Base-by-base conservation (phyloP, 306 rosid species). In the Medicago ruthenica region DNA sequence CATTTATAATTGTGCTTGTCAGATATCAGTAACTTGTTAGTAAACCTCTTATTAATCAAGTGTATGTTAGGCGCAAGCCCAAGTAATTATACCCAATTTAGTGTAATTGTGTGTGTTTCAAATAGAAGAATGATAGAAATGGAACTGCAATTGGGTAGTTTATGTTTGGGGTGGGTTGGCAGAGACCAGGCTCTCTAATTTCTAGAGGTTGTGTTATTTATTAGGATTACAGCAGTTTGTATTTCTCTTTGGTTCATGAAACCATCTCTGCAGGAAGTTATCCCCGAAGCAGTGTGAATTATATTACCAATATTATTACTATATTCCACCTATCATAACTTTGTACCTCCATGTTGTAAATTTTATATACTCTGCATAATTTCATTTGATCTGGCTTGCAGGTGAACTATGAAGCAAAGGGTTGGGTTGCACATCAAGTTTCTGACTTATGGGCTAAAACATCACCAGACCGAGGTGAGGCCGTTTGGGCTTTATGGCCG, bases 401-500 rank as follows among this genome's bases (percentile, higher is more conserved):
- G 98, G 97, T 88, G 85, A 94, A 94, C 82, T 94, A 94, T 81
- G 90, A 87, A 78, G 86, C 94, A 55, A 82, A 83, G 71, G 97
- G 97, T 71, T 94, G 98, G 97, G 98, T 94, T 88, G 88, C 78
- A 17, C 98, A 94, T 87, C 98, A 94, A 77, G 97, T 91, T 73
- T 87, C 98, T 40, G 97, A 94, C 77, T 62, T 90, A 80, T 94
- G 97, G 98, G 97, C 89, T 4, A 94, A 94, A 86, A 86, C 95
- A 68, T 94, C 98, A 45, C 93, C 98, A 0, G 97, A 91, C 83
- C 85, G 87, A 61, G 98, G 97, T 79, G 75, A 82, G 76, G 97
- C 98, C 57, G 97, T 91, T 54, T 94, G 97, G 97, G 96, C 97
- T 14, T 77, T 94, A 74, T 94, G 98, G 97, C 98, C 93, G 47